Evolutionary conservation across 225 moss, liverwort and hornwort species (phyloP), one percentile per base, ranked within the genome.

Genomic region (Asterella californica): DNA sequence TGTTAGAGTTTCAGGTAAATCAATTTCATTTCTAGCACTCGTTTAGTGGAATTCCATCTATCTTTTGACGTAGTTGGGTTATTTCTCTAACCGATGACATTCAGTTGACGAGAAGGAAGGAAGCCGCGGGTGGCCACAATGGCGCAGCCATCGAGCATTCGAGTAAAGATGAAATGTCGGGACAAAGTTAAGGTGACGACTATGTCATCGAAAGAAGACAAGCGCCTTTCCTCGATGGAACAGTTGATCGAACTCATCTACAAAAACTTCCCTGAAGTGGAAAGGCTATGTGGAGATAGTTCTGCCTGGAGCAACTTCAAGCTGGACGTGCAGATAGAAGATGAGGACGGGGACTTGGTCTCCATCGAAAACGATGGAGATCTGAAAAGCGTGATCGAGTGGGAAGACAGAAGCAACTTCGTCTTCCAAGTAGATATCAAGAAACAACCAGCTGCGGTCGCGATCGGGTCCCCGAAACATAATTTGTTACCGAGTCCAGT

Each of bases 331-430:
- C 73, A 70, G 19, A 69, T 21, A 24, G 29, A 68, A 37, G 83
- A 86, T 54, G 71, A 15, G 10, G 62, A 21, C 1, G 81, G 81
- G 0, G 77, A 83, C 52, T 68, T 27, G 1, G 19, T 81, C 38
- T 34, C 78, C 38, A 25, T 86, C 0, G 81, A 78, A 34, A 78
- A 8, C 27, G 83, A 86, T 5, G 67, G 27, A 18, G 86, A 83
- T 22, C 34, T 78, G n/a, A 45, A 45, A 49, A 48, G 64, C n/a
- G 29, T 36, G 12, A 27, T 62, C 27, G 21, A 25, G 25, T 36
- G 10, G n/a, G 29, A 7, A 42, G 63, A 64, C 29, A 36, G 36
- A 71, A 8, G 38, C 70, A 17, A 15, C 15, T 24, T 36, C 18
- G 1, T n/a, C 19, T 37, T 71, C 22, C 70, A 2, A 1, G 17